Evolutionary conservation across 148 eudicot genomes (phyloP).

Genomic region (Bassia scoparia): DNA sequence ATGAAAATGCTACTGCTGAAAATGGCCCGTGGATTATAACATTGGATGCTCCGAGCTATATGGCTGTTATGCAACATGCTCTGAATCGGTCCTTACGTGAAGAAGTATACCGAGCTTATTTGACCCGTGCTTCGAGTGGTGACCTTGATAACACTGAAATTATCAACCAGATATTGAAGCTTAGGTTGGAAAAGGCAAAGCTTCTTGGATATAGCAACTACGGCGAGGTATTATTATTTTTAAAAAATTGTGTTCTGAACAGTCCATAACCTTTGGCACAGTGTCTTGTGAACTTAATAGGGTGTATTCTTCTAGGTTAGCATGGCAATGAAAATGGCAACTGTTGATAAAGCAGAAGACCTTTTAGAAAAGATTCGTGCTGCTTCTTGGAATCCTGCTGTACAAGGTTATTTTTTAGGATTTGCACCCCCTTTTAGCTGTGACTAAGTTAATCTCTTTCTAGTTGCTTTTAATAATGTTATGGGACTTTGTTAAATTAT

Average conservation of each 20-base stretch:
- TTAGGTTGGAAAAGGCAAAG: constrained; percentile 82
- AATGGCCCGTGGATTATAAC: constrained; percentile 96
- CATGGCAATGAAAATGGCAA: constrained; percentile 99
- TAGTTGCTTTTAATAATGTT: background rate
- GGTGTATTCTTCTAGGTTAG: constrained; percentile 61
- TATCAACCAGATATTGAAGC: constrained; percentile 80
- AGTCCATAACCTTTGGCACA: background rate
- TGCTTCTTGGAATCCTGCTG: constrained; percentile 95
- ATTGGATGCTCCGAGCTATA: constrained; percentile 84
- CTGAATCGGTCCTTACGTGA: constrained; percentile 74
- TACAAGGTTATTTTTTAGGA: constrained; percentile 53
- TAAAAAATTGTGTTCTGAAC: background rate
- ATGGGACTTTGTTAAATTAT: too few relatives aligned
- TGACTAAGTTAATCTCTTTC: background rate
- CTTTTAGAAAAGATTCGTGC: constrained; percentile 86
- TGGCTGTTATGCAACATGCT: constrained; percentile 95
- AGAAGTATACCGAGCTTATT: constrained; percentile 87
- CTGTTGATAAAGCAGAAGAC: constrained; percentile 84
- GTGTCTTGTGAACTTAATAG: constrained; percentile 13
- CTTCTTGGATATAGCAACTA: constrained; percentile 88
- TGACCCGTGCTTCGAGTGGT: constrained; percentile 93
- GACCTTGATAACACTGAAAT: constrained; percentile 82
- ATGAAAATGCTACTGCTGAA: constrained; percentile 90
- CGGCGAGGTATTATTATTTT: constrained; percentile 73
- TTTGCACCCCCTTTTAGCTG: background rate